phyloP scores from a whole-genome alignment of 306 rosid species.

The barrel medic (Medicago truncatula) region MtrunA17r5.0-ANR NC_053044.1:53339001-53339500 shows the following conservation, averaged over 20 bases:
- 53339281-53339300: too few species aligned
- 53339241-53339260: not conserved
- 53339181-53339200: not conserved
- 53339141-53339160: not conserved
- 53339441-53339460: not conserved
- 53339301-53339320: too few species aligned
- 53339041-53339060: constrained; percentile 41
- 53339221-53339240: not conserved
- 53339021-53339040: constrained; percentile 13
- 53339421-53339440: not conserved
- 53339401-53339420: not conserved
- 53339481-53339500: not conserved
- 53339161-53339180: not conserved
- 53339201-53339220: not conserved
- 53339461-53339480: not conserved
- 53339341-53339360: not conserved
- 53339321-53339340: too few species aligned
- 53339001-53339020: too few species aligned
- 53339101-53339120: constrained; percentile 33
- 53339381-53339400: not conserved
- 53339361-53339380: not conserved
- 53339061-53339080: constrained; percentile 45
- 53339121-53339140: constrained; percentile 8
- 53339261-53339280: too few species aligned
- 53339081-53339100: constrained; percentile 30